phyloP scores from a whole-genome alignment of 176 grass and related monocot genomes.

The Tillandsia leiboldiana region DNA sequence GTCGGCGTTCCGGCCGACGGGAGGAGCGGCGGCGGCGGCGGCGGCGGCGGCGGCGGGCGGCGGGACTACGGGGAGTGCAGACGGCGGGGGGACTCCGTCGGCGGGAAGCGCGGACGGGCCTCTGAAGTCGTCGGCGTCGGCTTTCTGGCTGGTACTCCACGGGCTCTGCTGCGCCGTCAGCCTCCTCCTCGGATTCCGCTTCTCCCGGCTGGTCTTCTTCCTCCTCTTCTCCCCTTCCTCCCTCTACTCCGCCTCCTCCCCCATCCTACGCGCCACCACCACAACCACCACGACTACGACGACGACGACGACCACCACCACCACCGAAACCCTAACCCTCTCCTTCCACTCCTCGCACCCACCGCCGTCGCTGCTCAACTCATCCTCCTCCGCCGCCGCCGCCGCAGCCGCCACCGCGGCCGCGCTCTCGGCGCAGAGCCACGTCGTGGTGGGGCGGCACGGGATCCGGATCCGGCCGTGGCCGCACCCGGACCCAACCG shows the following conservation, averaged over 20 bases:
- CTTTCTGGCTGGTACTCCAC: constrained; percentile 65
- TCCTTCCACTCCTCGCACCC: constrained; percentile 23
- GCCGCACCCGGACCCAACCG: constrained; percentile 58
- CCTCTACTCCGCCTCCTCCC: constrained; percentile 20
- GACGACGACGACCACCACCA: not conserved
- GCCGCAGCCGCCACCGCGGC: not conserved
- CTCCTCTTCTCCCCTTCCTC: constrained; percentile 68
- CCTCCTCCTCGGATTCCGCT: constrained; percentile 84
- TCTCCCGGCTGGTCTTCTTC: constrained; percentile 87
- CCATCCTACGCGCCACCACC: constrained; percentile 31
- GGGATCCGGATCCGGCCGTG: constrained; percentile 65
- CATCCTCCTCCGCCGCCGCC: constrained; percentile 15
- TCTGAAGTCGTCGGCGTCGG: constrained; percentile 28
- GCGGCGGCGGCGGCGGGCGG: not conserved
- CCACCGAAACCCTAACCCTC: constrained; percentile 15
- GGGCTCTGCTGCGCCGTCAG: constrained; percentile 68
- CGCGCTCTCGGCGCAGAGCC: constrained; percentile 36
- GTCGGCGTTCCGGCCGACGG: not conserved
- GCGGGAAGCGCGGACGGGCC: not conserved
- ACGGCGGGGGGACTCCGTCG: too few species aligned
- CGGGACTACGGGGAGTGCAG: too few species aligned
- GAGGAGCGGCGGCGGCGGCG: constrained; percentile 4
- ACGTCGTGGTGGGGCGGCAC: constrained; percentile 62
- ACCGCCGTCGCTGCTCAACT: constrained; percentile 26
- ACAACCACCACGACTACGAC: constrained; percentile 38